phyloP scores from a whole-genome alignment of 441 rosid species.

The Euphorbia corollata region DNA sequence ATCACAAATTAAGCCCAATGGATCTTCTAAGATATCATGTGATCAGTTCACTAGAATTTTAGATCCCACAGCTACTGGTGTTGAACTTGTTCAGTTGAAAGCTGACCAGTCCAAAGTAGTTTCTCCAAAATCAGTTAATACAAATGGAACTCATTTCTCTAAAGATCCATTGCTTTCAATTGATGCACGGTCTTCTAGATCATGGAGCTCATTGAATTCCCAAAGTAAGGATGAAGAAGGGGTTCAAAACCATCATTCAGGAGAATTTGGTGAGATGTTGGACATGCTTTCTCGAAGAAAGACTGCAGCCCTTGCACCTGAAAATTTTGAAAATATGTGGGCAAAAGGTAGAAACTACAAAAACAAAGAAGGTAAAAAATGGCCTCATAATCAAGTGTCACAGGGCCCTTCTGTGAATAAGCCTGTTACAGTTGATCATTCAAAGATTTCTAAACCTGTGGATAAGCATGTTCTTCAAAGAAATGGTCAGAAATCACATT shows the following conservation, averaged over 20 bases:
- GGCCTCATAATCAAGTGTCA: constrained; percentile 38
- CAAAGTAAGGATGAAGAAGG: constrained; percentile 42
- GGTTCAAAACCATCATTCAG: constrained; percentile 42
- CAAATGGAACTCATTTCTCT: constrained; percentile 33
- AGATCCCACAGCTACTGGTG: constrained; percentile 86
- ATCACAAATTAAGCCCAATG: constrained; percentile 51
- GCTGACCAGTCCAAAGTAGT: constrained; percentile 40
- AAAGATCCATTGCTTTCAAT: constrained; percentile 95
- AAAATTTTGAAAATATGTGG: constrained; percentile 96
- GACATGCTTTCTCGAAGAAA: constrained; percentile 80
- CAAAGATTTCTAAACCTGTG: constrained; percentile 29
- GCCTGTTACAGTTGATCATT: constrained; percentile 30
- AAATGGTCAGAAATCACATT: constrained; percentile 25
- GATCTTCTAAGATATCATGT: constrained; percentile 49
- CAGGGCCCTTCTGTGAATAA: constrained; percentile 36
- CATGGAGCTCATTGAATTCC: constrained; percentile 62
- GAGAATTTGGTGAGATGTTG: constrained; percentile 78
- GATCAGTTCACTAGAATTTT: constrained; percentile 68
- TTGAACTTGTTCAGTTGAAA: constrained; percentile 88
- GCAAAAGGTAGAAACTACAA: constrained; percentile 87
- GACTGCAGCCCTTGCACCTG: constrained; percentile 88
- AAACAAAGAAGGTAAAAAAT: constrained; percentile 50
- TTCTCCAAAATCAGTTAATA: constrained; percentile 34
- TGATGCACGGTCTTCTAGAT: constrained; percentile 64
- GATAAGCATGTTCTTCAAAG: constrained; percentile 27